phyloP scores from a whole-genome alignment of 1,284 basidiomycete species.

The Gymnopus androsaceus region DNA sequence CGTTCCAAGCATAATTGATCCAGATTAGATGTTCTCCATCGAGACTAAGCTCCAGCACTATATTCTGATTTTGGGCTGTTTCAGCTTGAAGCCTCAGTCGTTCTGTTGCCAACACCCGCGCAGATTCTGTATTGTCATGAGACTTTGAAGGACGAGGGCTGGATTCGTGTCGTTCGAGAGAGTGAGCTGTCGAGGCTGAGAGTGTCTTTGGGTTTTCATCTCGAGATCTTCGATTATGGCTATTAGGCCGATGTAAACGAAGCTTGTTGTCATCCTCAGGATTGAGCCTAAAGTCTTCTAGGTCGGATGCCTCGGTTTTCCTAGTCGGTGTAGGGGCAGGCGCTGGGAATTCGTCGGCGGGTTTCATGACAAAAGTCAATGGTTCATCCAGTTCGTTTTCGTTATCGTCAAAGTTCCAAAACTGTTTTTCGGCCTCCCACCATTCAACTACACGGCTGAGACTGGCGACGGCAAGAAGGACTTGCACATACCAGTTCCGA shows the following conservation, averaged over 20 bases:
- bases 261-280: conserved; percentile 61
- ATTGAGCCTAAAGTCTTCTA: conserved; percentile 47
- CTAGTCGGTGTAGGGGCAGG: conserved; percentile 39
- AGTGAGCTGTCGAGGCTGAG: conserved; percentile 27
- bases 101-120: conserved; percentile 79
- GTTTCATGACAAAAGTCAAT: conserved; percentile 86
- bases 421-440: conserved; percentile 99
- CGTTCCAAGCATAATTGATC: conserved; percentile 93
- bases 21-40: conserved; percentile 92
- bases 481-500: conserved; percentile 97
- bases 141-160: conserved; percentile 41
- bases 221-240: conserved; percentile 55
- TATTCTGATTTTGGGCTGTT: conserved; percentile 91
- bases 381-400: conserved; percentile 89
- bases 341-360: conserved; percentile 54
- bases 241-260: conserved; percentile 49
- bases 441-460: conserved; percentile 97
- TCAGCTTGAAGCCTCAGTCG: conserved; percentile 86
- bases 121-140: conserved; percentile 64
- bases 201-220: conserved; percentile 58
- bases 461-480: conserved; percentile 94
- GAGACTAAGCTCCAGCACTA: conserved; percentile 92
- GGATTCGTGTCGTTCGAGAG: conserved; percentile 28
- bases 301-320: conserved; percentile 45
- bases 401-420: conserved; percentile 98